A percentile compares a stretch with the other conserved stretches of the same genome.
phyloP scores from a whole-genome alignment of 1,284 basidiomycete genomes.

The Coniferiporia sulphurascens region DNA sequence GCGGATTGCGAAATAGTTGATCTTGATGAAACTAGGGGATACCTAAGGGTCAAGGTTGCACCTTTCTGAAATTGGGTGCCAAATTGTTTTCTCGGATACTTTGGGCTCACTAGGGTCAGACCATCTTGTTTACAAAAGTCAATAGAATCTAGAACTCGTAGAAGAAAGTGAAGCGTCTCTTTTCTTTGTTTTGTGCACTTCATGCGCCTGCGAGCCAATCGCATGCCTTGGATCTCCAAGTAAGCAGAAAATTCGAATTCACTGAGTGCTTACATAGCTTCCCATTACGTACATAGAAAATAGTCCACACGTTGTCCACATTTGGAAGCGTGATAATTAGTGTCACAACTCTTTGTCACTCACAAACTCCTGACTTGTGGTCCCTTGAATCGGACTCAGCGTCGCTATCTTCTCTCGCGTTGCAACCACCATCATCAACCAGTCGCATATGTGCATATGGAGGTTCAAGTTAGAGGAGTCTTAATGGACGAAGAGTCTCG shows the following conservation, averaged over 20 bases:
- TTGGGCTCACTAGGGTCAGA: not conserved
- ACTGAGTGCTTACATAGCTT: too few relatives aligned
- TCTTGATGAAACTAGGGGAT: slow-evolving; percentile 35
- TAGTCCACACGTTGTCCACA: not conserved
- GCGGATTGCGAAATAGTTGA: slow-evolving; percentile 77
- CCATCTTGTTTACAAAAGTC: not conserved
- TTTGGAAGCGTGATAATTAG: not conserved
- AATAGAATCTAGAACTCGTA: not conserved
- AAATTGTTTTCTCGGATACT: not conserved
- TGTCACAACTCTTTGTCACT: not conserved
- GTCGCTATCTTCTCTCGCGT: slow-evolving; percentile 4
- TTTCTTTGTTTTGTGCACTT: not conserved
- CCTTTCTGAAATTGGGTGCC: slow-evolving; percentile 1
- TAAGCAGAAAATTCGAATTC: too few relatives aligned
- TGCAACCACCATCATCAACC: not conserved
- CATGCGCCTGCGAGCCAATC: not conserved
- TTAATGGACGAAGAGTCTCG: slow-evolving; percentile 9
- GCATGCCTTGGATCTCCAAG: too few relatives aligned
- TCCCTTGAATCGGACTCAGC: not conserved
- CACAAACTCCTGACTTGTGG: not conserved
- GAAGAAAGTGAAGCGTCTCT: not conserved
- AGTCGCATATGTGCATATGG: slow-evolving; percentile 10
- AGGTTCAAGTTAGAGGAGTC: slow-evolving; percentile 4
- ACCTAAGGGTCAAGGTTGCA: slow-evolving; percentile 36
- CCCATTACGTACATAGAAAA: not conserved